phyloP scores from a whole-genome alignment of 805 yeast genomes.

The Kodamaea lidongshanica region DNA sequence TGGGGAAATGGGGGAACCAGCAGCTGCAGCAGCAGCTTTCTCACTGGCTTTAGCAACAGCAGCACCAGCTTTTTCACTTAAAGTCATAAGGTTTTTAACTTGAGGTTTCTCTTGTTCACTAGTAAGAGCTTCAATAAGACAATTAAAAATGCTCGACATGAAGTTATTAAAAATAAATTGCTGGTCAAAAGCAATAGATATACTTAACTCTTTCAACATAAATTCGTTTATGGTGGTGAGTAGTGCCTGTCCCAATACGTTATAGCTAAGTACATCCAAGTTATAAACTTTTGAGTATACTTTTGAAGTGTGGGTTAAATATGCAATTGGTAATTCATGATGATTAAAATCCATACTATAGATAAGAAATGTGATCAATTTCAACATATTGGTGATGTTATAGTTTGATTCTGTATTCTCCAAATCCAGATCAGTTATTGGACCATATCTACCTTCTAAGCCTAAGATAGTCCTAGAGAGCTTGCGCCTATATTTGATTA shows the following conservation, averaged over 20 bases:
- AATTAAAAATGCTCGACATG: constrained; percentile 8
- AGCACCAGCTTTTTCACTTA: constrained; percentile 1
- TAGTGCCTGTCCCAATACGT: constrained; percentile 16
- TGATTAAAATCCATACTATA: constrained; percentile 12
- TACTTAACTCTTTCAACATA: constrained; percentile 2
- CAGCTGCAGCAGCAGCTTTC: too few species aligned
- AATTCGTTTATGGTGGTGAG: constrained; percentile 7
- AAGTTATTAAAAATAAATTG: constrained; percentile 8
- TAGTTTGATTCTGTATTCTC: constrained; percentile 10
- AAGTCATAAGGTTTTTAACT: neutral
- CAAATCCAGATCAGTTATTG: constrained; percentile 4
- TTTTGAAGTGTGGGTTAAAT: constrained; percentile 10
- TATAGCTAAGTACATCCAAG: constrained; percentile 11
- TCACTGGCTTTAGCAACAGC: constrained; percentile 2
- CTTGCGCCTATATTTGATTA: constrained; percentile 6
- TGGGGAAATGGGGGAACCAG: too few species aligned
- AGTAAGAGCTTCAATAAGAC: constrained; percentile 1
- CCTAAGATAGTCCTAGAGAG: constrained; percentile 6
- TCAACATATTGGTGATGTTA: constrained; percentile 14
- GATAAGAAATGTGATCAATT: constrained; percentile 12
- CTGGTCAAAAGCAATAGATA: constrained; percentile 3
- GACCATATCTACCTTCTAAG: constrained; percentile 1
- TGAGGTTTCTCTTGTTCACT: constrained; percentile 5
- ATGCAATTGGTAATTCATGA: constrained; percentile 9
- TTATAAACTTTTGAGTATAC: constrained; percentile 16